phyloP scores from a whole-genome alignment of 2,329 filamentous ascomycete genomes.

The Neodidymelliopsis sp. region DNA sequence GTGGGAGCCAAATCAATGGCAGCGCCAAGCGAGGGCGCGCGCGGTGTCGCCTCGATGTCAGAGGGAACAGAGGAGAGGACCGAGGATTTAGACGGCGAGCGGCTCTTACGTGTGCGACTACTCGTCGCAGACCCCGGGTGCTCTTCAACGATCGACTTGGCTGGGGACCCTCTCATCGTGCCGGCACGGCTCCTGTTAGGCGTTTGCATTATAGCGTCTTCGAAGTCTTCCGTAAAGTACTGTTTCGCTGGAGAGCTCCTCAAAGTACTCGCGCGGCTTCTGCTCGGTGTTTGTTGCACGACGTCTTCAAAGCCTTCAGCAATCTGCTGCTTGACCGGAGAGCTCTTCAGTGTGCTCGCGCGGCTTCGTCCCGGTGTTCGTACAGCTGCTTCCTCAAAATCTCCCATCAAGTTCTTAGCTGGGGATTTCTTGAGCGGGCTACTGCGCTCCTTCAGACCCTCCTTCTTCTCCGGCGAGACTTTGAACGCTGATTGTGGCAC shows the following conservation, averaged over 20 bases:
- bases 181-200: neutral
- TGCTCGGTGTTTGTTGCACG: slow-evolving; percentile 11
- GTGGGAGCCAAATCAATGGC: slow-evolving; percentile 24
- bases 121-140: slow-evolving; percentile 37
- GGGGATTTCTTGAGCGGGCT: slow-evolving; percentile 44
- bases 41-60: slow-evolving; percentile 23
- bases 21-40: slow-evolving; percentile 21
- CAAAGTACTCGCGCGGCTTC: slow-evolving; percentile 9
- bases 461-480: slow-evolving; percentile 40
- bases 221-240: neutral
- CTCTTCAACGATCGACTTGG: slow-evolving; percentile 27
- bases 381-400: slow-evolving; percentile 32
- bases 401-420: slow-evolving; percentile 36
- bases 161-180: slow-evolving; percentile 26
- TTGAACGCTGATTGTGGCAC: slow-evolving; percentile 44
- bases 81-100: slow-evolving; percentile 40
- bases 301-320: slow-evolving; percentile 9
- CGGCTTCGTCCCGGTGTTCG: slow-evolving; percentile 14
- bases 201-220: neutral
- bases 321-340: slow-evolving; percentile 32
- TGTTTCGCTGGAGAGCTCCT: slow-evolving; percentile 9
- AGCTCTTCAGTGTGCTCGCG: slow-evolving; percentile 35
- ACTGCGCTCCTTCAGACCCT: slow-evolving; percentile 34
- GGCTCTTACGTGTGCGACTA: slow-evolving; percentile 34
- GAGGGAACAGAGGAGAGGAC: slow-evolving; percentile 30